Evolutionary conservation across 495 filamentous ascomycete genomes (phyloP).

Genomic region (Hypoxylon intermedium): DNA sequence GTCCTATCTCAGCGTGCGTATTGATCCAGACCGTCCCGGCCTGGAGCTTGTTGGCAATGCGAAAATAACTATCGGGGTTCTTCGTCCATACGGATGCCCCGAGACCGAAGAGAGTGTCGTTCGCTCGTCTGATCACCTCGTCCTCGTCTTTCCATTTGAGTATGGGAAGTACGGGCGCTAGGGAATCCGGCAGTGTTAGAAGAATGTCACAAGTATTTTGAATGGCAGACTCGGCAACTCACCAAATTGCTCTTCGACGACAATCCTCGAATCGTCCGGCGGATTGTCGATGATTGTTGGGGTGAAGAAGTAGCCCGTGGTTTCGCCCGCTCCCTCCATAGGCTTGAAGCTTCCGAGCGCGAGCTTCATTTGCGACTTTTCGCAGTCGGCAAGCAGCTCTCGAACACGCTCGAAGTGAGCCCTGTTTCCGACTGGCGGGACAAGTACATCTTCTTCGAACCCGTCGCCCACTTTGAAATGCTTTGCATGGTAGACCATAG

Average conservation of each 20-base stretch:
- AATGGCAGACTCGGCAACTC: not conserved
- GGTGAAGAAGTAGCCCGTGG: slow-evolving; percentile 57
- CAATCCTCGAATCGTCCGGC: slow-evolving; percentile 59
- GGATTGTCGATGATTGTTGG: slow-evolving; percentile 69
- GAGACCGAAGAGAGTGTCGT: slow-evolving; percentile 59
- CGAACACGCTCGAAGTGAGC: slow-evolving; percentile 56
- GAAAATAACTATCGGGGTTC: slow-evolving; percentile 54
- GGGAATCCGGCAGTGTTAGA: not conserved
- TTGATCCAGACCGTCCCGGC: slow-evolving; percentile 65
- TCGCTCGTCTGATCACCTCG: slow-evolving; percentile 62
- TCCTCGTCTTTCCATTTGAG: slow-evolving; percentile 61
- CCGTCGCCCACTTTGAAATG: slow-evolving; percentile 36
- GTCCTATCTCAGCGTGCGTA: slow-evolving; percentile 35
- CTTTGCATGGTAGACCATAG: no score
- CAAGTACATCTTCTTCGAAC: slow-evolving; percentile 12
- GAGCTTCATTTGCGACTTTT: slow-evolving; percentile 49
- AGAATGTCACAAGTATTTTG: not conserved
- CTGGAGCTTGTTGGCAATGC: slow-evolving; percentile 57
- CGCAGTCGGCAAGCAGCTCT: slow-evolving; percentile 52
- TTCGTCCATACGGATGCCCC: slow-evolving; percentile 62
- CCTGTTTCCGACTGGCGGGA: slow-evolving; percentile 62
- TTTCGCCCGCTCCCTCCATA: not conserved
- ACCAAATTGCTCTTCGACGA: slow-evolving; percentile 56
- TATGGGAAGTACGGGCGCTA: slow-evolving; percentile 63
- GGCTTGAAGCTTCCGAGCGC: slow-evolving; percentile 50